Percentiles rank a stretch among this genome's conserved stretches.
phyloP scores from a whole-genome alignment of 139 green algal species.

The Chlamydomonas schloesseri region DNA sequence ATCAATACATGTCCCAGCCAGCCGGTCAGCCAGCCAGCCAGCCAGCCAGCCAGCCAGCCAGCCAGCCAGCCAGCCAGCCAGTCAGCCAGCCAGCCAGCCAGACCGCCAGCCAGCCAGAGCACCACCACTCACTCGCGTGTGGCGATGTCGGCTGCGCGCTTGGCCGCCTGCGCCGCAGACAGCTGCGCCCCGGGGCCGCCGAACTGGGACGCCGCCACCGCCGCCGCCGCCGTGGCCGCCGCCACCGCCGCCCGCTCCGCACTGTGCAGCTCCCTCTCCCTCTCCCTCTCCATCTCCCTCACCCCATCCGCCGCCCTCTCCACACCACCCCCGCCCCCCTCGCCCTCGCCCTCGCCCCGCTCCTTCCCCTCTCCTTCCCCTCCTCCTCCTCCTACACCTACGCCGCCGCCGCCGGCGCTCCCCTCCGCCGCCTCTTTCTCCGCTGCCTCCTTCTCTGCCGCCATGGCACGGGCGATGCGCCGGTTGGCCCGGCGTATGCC shows the following conservation, averaged over 20 bases:
- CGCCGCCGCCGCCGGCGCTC: not conserved
- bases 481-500: slow-evolving; percentile 14
- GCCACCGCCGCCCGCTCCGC: slow-evolving; percentile 24
- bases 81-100: too few species aligned
- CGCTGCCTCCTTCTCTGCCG: not conserved
- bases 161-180: slow-evolving; percentile 4
- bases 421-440: too few species aligned
- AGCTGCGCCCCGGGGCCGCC: slow-evolving; percentile 6
- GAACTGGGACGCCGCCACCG: slow-evolving; percentile 3
- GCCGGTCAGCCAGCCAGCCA: too few species aligned
- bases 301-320: not conserved
- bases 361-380: not conserved
- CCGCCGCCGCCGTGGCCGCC: slow-evolving; percentile 20
- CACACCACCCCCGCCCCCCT: not conserved
- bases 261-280: not conserved
- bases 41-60: too few species aligned
- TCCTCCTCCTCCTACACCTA: not conserved
- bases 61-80: too few species aligned
- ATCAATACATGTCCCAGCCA: too few species aligned
- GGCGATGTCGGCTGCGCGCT: slow-evolving; percentile 24
- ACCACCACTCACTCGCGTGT: slow-evolving; percentile 16
- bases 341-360: not conserved
- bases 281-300: not conserved
- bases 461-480: slow-evolving; percentile 11
- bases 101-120: too few species aligned